These are phyloP conservation scores for Lasiodiplodia hormozganensis DNA, from an alignment of 2,329 filamentous ascomycete species.

Conservation along the genomic window DNA sequence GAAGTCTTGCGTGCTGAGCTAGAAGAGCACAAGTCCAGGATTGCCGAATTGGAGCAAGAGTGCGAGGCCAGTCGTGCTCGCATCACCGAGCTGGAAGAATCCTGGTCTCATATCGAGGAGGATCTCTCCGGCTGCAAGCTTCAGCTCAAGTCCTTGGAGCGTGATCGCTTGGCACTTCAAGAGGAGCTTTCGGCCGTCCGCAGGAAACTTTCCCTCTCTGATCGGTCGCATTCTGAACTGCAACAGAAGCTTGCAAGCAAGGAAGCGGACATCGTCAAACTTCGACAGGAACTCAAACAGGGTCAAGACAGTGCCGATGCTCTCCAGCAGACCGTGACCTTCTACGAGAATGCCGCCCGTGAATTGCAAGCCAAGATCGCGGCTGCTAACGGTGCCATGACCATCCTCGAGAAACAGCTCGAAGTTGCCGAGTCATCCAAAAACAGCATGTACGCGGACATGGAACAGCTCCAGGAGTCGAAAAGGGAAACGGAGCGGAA, in stretches of 20 bases:
- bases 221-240: constrained; percentile 32
- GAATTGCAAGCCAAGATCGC: constrained; percentile 21
- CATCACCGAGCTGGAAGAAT: constrained; percentile 37
- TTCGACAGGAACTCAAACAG: constrained; percentile 13
- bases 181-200: constrained; percentile 34
- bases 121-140: constrained; percentile 33
- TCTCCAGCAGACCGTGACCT: constrained; percentile 15
- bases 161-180: constrained; percentile 35
- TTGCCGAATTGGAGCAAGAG: constrained; percentile 38
- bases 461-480: constrained; percentile 4
- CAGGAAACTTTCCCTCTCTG: constrained; percentile 34
- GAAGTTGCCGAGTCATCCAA: constrained; percentile 24
- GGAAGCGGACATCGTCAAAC: constrained; percentile 18
- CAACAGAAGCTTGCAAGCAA: constrained; percentile 32
- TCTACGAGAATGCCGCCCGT: constrained; percentile 22
- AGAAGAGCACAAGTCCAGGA: constrained; percentile 36
- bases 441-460: constrained; percentile 20
- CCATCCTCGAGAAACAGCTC: constrained; percentile 27
- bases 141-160: constrained; percentile 38
- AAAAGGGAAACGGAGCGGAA: constrained; percentile 23
- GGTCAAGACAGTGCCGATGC: constrained; percentile 22
- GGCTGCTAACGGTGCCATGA: constrained; percentile 13
- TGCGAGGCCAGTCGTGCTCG: constrained; percentile 32
- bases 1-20: constrained; percentile 34
- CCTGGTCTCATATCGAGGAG: constrained; percentile 38